A percentile compares a stretch with the other conserved stretches of the same genome.
phyloP scores from a whole-genome alignment of 257 asterid species.

The Solanum arcanum region DNA sequence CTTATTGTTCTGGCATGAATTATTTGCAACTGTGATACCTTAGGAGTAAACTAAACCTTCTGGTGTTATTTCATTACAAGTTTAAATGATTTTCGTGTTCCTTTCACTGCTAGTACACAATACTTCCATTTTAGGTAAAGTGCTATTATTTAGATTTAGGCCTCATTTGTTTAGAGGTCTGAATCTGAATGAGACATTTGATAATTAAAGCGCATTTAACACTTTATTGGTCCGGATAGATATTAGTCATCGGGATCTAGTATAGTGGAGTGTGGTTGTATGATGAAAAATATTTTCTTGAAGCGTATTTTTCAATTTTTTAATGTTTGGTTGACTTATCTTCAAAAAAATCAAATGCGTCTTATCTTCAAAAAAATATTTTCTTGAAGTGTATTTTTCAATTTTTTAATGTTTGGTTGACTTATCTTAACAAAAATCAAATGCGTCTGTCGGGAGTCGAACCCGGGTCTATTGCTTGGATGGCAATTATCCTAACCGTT shows the following conservation, averaged over 20 bases:
- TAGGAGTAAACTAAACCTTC: too few species aligned
- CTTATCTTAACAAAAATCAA: background rate
- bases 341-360: too few species aligned
- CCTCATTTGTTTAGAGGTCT: background rate
- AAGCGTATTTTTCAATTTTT: too few species aligned
- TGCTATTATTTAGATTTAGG: background rate
- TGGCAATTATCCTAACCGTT: constrained; percentile 97
- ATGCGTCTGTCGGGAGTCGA: constrained; percentile 86
- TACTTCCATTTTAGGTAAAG: background rate
- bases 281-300: too few species aligned
- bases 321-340: background rate
- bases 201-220: background rate
- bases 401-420: too few species aligned
- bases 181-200: background rate
- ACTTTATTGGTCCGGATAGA: background rate
- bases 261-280: too few species aligned
- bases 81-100: background rate
- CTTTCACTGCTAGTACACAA: background rate
- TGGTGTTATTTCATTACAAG: background rate
- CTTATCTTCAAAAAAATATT: too few species aligned
- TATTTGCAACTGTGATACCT: background rate
- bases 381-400: background rate
- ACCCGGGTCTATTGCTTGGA: constrained; percentile 99
- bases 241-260: too few species aligned
- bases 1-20: background rate